Base-by-base conservation (phyloP, 495 filamentous ascomycete genomes). In the Pseudomonodictys pantanalensis region DNA sequence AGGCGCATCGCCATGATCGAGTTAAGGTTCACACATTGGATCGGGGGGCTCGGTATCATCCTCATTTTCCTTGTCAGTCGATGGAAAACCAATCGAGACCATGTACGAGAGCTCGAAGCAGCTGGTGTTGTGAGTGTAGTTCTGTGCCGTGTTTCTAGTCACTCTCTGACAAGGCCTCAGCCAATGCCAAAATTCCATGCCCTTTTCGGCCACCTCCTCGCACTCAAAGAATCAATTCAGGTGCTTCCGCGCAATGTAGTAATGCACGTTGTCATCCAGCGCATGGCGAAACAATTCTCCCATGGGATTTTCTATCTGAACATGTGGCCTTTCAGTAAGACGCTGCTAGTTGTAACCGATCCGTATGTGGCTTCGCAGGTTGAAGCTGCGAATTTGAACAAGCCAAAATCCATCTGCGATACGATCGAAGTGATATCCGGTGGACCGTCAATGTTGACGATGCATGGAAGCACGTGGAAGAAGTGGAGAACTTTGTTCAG, bases 401-500 rank as follows among this genome's bases (percentile, higher is more conserved):
- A 62, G 32, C 58, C 23, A 2, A 23, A 22, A 15, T 4, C 26
- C 1, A 46, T 73, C 3, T 53, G 39, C 17, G 46, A 49, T 0
- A 71, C 49, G 9, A 51, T 77, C 50, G 10, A 55, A 0, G 69
- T 72, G 1, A 52, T 77, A n/a, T 71, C 68, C 0, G 50, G 52
- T 3, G 61, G 60, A 6, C 20, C 60, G 25, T 71, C 74, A 47
- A 60, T 79, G 0, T 56, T 73, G 3, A 69, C 66, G 12, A 51
- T 71, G 12, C 71, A 66, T 25, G 69, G 71, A 22, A 25, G 49
- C 10, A 53, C 64, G 46, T 74, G 73, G 65, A 70, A 73, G 52
- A 48, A 42, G 9, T 72, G 66, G 67, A 43, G 73, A 25, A 46
- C 44, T 11, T 64, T 72, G 44, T 76, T 75, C 64, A 72, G 71